A percentile compares a stretch with the other conserved stretches of the same genome.
phyloP scores from a whole-genome alignment of 208 protist species.

The Paratrypanosoma confusum region DNA sequence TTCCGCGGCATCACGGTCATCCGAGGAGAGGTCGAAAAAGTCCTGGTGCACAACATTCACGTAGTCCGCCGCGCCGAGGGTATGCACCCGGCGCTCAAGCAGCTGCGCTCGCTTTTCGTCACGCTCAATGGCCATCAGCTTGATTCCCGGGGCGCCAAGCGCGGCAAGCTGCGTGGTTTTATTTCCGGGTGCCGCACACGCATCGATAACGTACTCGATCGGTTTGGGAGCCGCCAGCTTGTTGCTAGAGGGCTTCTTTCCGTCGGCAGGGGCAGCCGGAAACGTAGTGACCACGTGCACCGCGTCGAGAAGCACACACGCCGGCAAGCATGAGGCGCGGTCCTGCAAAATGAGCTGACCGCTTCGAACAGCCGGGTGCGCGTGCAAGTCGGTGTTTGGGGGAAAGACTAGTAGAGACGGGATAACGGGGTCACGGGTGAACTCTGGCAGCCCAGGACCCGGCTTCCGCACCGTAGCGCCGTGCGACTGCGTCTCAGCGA shows the following conservation, averaged over 20 bases:
- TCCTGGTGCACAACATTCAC: slow-evolving; percentile 79
- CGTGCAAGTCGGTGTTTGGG: slow-evolving; percentile 74
- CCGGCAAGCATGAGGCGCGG: slow-evolving; percentile 83
- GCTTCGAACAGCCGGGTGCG: slow-evolving; percentile 70
- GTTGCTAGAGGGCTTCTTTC: background rate
- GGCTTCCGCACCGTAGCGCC: background rate
- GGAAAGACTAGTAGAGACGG: slow-evolving; percentile 79
- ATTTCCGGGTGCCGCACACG: slow-evolving; percentile 87
- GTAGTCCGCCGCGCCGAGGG: slow-evolving; percentile 50
- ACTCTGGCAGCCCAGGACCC: slow-evolving; percentile 28
- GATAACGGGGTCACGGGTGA: slow-evolving; percentile 59
- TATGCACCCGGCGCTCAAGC: slow-evolving; percentile 50
- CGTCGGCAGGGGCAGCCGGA: background rate
- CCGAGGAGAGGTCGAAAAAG: slow-evolving; percentile 72
- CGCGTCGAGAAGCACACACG: slow-evolving; percentile 71
- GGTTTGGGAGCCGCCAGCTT: slow-evolving; percentile 9
- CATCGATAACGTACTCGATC: slow-evolving; percentile 81
- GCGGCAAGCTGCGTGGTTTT: slow-evolving; percentile 86
- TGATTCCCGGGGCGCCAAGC: slow-evolving; percentile 37
- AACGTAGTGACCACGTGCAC: slow-evolving; percentile 23
- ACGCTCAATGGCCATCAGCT: slow-evolving; percentile 82
- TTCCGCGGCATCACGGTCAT: slow-evolving; percentile 58
- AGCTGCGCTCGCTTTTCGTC: slow-evolving; percentile 59
- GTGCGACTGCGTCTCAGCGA: too few relatives aligned
- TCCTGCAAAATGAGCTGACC: slow-evolving; percentile 85